These are phyloP conservation scores for Hibiscus tridactylites DNA, from an alignment of 345 rosid genomes.

Conservation along the genomic window DNA sequence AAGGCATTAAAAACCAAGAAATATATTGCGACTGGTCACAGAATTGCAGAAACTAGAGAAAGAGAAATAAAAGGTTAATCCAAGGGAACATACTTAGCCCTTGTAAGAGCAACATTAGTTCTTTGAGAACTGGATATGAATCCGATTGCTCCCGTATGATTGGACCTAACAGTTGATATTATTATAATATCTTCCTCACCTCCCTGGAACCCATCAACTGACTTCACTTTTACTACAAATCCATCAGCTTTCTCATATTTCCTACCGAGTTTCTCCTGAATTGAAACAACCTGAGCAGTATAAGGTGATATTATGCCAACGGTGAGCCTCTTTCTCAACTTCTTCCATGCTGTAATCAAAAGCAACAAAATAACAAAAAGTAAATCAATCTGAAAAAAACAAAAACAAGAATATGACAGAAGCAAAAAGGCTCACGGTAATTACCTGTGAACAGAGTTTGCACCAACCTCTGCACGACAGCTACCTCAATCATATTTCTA, in stretches of 20 bases:
- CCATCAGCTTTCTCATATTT: constrained; percentile 10
- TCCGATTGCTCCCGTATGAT: constrained; percentile 20
- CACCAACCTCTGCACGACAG: constrained; percentile 26
- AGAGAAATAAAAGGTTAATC: neutral
- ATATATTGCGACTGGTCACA: neutral
- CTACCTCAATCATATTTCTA: constrained; percentile 41
- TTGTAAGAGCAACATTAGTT: constrained; percentile 34
- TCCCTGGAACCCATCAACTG: constrained; percentile 38
- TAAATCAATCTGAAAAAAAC: no score
- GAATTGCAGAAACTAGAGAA: neutral
- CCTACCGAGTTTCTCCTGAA: neutral
- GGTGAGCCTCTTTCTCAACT: neutral
- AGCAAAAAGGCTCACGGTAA: neutral
- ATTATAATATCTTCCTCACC: constrained; percentile 34
- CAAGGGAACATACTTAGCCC: constrained; percentile 31
- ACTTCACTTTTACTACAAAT: constrained; percentile 24
- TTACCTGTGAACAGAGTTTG: constrained; percentile 12
- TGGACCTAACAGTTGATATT: constrained; percentile 36
- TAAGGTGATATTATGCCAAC: neutral
- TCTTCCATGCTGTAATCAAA: neutral
- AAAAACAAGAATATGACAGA: neutral
- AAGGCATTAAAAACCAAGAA: neutral
- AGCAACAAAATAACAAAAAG: neutral
- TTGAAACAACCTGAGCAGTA: neutral
- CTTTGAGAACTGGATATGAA: constrained; percentile 21